Percentiles rank a stretch among this genome's conserved stretches.
These are phyloP conservation scores for Multifurca ochricompacta DNA, from an alignment of 768 basidiomycete species.

Conservation along the genomic window DNA sequence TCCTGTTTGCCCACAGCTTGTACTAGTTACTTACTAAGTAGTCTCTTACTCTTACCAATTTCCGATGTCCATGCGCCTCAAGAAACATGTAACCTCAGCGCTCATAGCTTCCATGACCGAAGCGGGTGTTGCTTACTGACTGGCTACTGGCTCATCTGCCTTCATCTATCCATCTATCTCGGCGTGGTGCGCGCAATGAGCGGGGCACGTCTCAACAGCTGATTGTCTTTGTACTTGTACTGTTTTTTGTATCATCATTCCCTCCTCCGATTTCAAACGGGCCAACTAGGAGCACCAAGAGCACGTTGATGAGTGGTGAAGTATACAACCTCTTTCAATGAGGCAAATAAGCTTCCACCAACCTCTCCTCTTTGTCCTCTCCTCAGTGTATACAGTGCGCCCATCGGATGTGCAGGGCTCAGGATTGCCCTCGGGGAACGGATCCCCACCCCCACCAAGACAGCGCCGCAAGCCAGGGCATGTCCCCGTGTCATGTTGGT, in stretches of 20 bases:
- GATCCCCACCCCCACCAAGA: conserved; percentile 9
- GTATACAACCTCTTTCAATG: not conserved
- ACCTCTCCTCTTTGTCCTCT: not conserved
- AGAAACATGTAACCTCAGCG: too few relatives aligned
- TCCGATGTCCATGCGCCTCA: too few relatives aligned
- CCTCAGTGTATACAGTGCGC: not conserved
- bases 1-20: too few relatives aligned
- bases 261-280: too few relatives aligned
- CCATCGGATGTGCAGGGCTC: not conserved
- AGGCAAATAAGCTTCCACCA: not conserved
- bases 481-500: conserved; percentile 29
- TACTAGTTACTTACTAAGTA: too few relatives aligned
- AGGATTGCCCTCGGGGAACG: conserved; percentile 3
- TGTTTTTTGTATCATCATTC: not conserved
- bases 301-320: not conserved
- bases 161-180: too few relatives aligned
- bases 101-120: too few relatives aligned
- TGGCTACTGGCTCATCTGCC: too few relatives aligned
- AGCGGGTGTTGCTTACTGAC: too few relatives aligned
- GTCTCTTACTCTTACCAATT: too few relatives aligned
- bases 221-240: not conserved
- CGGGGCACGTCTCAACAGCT: not conserved
- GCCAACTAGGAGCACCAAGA: not conserved
- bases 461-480: conserved; percentile 23
- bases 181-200: not conserved